Base-by-base conservation (phyloP, 2,329 filamentous ascomycete genomes). In the Fusarium mundagurra region DNA sequence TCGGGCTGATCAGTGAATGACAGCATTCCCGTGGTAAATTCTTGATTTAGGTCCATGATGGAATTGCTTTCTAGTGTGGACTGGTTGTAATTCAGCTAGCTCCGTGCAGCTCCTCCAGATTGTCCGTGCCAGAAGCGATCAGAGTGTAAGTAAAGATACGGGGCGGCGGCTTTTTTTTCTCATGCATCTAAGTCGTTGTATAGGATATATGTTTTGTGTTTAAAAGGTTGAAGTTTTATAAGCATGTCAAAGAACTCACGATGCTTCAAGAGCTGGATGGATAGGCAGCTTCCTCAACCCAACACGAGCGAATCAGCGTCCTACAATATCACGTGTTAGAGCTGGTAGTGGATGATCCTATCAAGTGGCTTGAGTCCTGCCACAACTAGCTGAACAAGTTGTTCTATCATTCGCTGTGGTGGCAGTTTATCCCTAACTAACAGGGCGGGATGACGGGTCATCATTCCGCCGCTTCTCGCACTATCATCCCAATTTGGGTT, bases 1-100 rank as follows among this genome's bases (percentile, higher is more conserved):
- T 83, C 76, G 10, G 76, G 45, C n/a, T 80, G 76, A 10, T 79
- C 79, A 12, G 76, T 67, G 58, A 82, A 80, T 34, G 77, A 66
- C 33, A 84, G 74, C 39, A 82, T 76, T 39, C 71, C 78, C 4
- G 76, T 41, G 5, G 77, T 61, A 53, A 81, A 78, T 4, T 71
- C 70, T 27, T 79, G 76, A n/a, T 66, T 53, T 59, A 81, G 62
- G 57, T 82, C 80, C 81, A 83, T 83, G 45, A 20, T 67, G 22
- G 17, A n/a, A n/a, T 17, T 58, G 39, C 45, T 18, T 33, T 47
- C 24, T 13, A 17, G 39, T 14, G 38, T 18, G 6, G 7, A 53
- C 24, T 20, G 41, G 57, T 24, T 44, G n/a, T 60, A 9, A 3
- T 24, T 41, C 38, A 44, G 29, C 16, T n/a, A 18, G 18, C 27